Percentiles rank a stretch among this genome's conserved stretches.
phyloP scores from a whole-genome alignment of 1,284 basidiomycete genomes.

The Fereydounia khargensis region DNA sequence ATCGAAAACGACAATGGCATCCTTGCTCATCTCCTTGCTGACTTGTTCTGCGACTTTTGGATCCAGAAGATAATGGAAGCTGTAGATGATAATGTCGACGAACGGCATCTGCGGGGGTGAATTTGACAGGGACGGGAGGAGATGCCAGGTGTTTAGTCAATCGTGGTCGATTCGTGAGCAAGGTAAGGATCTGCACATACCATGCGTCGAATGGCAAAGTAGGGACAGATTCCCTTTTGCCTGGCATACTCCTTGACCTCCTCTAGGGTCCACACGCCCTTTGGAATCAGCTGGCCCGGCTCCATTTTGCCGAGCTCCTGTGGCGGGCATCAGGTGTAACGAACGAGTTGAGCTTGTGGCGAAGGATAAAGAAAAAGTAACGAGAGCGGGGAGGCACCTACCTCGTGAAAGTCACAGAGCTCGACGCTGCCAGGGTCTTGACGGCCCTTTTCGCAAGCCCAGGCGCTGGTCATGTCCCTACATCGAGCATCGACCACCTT shows the following conservation, averaged over 20 bases:
- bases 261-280: constrained; percentile 90
- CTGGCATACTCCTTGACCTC: constrained; percentile 87
- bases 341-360: background rate
- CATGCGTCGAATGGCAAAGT: constrained; percentile 95
- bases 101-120: too few relatives aligned
- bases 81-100: constrained; percentile 95
- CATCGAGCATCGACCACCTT: constrained; percentile 95
- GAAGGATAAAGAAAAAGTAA: background rate
- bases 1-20: constrained; percentile 97
- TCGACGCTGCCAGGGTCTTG: constrained; percentile 87
- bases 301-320: constrained; percentile 76
- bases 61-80: constrained; percentile 97
- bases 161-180: constrained; percentile 59
- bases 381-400: constrained; percentile 56
- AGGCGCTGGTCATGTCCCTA: constrained; percentile 86
- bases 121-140: constrained; percentile 64
- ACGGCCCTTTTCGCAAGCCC: constrained; percentile 79
- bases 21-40: constrained; percentile 93
- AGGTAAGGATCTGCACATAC: too few relatives aligned
- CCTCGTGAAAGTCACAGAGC: constrained; percentile 94
- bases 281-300: constrained; percentile 77
- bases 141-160: background rate
- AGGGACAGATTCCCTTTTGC: constrained; percentile 85
- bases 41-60: constrained; percentile 99
- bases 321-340: constrained; percentile 5